A percentile compares a stretch with the other conserved stretches of the same genome.
phyloP scores from a whole-genome alignment of 768 basidiomycete species.

The Hebeloma cylindrosporum region DNA sequence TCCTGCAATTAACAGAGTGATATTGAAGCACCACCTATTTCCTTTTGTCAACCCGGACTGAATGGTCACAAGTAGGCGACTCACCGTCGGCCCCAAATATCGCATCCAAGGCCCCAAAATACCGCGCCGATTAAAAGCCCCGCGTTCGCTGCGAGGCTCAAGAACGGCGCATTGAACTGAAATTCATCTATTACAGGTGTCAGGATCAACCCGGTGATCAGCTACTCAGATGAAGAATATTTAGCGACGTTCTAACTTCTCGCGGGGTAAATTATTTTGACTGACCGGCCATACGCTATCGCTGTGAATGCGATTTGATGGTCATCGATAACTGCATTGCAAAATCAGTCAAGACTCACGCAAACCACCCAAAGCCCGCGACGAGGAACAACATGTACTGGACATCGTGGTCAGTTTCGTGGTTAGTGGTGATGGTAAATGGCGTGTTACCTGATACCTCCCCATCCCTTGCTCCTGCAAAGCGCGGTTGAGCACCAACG shows the following conservation, averaged over 20 bases:
- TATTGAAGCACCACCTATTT: constrained; percentile 59
- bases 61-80: constrained; percentile 11
- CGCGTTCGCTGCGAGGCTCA: constrained; percentile 66
- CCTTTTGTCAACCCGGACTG: background rate
- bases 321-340: background rate
- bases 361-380: constrained; percentile 75
- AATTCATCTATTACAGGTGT: constrained; percentile 67
- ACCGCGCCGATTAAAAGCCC: constrained; percentile 67
- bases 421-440: background rate
- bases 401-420: background rate
- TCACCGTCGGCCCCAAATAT: constrained; percentile 67
- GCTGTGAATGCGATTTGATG: no score
- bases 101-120: constrained; percentile 67
- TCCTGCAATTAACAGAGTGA: constrained; percentile 67
- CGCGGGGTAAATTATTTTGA: background rate
- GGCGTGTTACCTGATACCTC: constrained; percentile 51
- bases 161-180: constrained; percentile 53
- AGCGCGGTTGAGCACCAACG: constrained; percentile 55
- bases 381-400: constrained; percentile 66
- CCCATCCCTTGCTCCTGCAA: constrained; percentile 72
- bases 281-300: constrained; percentile 76
- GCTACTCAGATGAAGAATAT: constrained; percentile 28
- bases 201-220: constrained; percentile 66
- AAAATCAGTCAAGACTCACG: constrained; percentile 45
- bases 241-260: no score